Evolutionary conservation across 768 basidiomycete species (phyloP), one percentile per base, ranked within the genome.

Genomic region (Leccinum truebloodii): DNA sequence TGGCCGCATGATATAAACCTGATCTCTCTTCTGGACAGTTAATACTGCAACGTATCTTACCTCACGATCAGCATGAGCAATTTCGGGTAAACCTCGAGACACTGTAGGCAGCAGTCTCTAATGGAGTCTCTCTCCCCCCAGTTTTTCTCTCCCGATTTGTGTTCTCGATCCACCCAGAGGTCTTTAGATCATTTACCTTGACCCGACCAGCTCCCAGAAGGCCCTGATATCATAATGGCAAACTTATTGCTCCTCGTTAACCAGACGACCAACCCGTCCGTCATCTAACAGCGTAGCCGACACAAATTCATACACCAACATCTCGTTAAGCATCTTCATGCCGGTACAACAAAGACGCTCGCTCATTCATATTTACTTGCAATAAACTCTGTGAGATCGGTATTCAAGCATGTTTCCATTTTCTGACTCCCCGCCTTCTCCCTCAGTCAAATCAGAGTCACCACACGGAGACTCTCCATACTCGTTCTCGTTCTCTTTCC

Each of bases 291-390:
- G 39, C 55, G 9, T 26, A 79, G 80, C 30, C 78, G 84, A 18
- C 68, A 67, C 57, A 79, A 73, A 61, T 82, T 85, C 71, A 71
- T 86, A 58, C 77, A 80, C 59, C 72, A 79, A 66, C 77, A 73
- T 32, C 75, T 92, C 74, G 70, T 89, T 55, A 80, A 77, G 30
- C 90, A 94, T 69, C 62, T 94, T 8, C 92, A 94, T 69, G 81
- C 84, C 39, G 30, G 30, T 30, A 30, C 30, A 9, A 41, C 41
- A 41, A 41, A 41, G 41, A 41, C 41, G 35, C 35, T 35, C 5
- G 28, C 28, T 32, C 30, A 32, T 32, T 32, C 14, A 18, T 39
- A 39, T 41, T 39, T 41, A 41, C 39, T 41, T 39, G 34, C 30
- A 30, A 30, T 30, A 30, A 30, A 30, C 30, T 35, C 12, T 37